Evolutionary conservation across 2,329 filamentous ascomycete species (phyloP).

Genomic region (Stagonosporopsis rhizophila): DNA sequence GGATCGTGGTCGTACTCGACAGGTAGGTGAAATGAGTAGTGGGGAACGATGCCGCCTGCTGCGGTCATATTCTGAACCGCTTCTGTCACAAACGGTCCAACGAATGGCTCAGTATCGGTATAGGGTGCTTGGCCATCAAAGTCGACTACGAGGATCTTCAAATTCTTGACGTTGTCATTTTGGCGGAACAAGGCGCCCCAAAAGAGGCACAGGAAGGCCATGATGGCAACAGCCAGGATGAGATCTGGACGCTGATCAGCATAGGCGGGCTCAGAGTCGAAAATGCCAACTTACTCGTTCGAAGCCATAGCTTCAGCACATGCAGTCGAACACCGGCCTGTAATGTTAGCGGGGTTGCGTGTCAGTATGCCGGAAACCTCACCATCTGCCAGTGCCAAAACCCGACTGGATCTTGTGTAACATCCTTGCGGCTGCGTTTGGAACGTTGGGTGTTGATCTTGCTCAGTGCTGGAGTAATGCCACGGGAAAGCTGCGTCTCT

Average conservation of each 20-base stretch:
- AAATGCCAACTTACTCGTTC: conserved; percentile 29
- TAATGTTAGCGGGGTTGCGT: background rate
- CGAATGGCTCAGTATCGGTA: conserved; percentile 50
- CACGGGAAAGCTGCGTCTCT: conserved; percentile 27
- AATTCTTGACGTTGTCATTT: conserved; percentile 31
- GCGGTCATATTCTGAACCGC: conserved; percentile 52
- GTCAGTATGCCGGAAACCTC: background rate
- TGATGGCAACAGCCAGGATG: conserved; percentile 26
- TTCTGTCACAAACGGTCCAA: conserved; percentile 63
- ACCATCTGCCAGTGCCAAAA: conserved; percentile 43
- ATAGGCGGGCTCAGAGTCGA: background rate
- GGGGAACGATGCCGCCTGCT: conserved; percentile 51
- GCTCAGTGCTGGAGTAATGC: conserved; percentile 8
- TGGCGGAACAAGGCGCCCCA: conserved; percentile 42
- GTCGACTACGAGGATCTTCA: conserved; percentile 67
- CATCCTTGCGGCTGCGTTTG: conserved; percentile 28
- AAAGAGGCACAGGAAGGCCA: conserved; percentile 36
- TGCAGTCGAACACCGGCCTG: conserved; percentile 39
- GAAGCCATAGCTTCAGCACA: conserved; percentile 37
- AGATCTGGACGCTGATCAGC: conserved; percentile 25
- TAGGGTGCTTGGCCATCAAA: conserved; percentile 66
- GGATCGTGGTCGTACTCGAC: conserved; percentile 63
- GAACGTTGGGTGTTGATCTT: conserved; percentile 25
- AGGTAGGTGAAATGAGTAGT: conserved; percentile 58
- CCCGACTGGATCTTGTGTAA: conserved; percentile 26